Conservation (phyloP, 306 rosid genomes). For the Coriaria nepalensis region DNA sequence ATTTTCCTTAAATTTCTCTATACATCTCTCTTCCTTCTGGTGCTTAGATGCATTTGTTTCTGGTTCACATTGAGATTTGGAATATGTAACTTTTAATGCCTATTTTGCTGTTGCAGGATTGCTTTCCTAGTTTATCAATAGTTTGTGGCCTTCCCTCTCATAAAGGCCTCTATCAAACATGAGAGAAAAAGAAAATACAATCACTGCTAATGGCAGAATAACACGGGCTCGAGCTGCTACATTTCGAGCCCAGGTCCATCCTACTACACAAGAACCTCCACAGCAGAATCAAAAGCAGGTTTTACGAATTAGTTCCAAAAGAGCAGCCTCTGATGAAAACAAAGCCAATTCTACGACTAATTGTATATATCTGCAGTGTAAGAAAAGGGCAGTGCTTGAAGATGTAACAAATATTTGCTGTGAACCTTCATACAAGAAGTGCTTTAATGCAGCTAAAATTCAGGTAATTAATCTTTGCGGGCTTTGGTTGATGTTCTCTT, state of each 20-base stretch:
- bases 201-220: conserved; percentile 27
- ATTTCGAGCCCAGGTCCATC: conserved; percentile 29
- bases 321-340: conserved; percentile 24
- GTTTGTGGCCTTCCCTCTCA: conserved; percentile 21
- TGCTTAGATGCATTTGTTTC: background rate
- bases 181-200: conserved; percentile 52
- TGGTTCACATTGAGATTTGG: background rate
- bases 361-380: conserved; percentile 27
- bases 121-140: conserved; percentile 1
- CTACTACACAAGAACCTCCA: conserved; percentile 33
- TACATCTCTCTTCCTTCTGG: background rate
- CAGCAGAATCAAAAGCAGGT: conserved; percentile 29
- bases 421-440: conserved; percentile 30
- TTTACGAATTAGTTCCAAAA: conserved; percentile 30
- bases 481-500: background rate
- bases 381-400: conserved; percentile 55
- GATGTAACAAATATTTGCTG: conserved; percentile 54
- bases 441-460: conserved; percentile 35
- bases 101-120: conserved; percentile 29
- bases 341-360: conserved; percentile 14
- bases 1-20: no score
- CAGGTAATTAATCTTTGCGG: conserved; percentile 37
- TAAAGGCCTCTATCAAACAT: conserved; percentile 33
- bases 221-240: conserved; percentile 75
- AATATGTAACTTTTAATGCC: background rate